Evolutionary conservation across 352 stramenopile genomes (phyloP).

Genomic region (Phytopythium kandeliae): DNA sequence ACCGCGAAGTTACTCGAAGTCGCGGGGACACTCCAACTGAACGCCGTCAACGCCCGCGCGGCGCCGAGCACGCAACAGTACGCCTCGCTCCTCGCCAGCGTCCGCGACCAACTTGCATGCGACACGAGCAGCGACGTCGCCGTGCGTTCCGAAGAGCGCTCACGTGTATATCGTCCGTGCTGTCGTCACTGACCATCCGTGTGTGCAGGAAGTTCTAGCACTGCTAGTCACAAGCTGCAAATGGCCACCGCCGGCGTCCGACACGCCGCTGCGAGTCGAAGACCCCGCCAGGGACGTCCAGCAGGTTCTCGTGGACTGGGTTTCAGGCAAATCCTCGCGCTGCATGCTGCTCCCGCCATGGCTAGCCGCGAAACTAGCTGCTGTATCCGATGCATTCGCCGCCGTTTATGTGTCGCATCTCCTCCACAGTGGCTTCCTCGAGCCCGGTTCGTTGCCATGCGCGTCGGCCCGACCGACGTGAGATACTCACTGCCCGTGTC

Average conservation of each 20-base stretch:
- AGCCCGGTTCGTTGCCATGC: conserved; percentile 22
- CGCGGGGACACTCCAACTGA: conserved; percentile 33
- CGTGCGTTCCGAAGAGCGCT: conserved; percentile 9
- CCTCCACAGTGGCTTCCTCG: conserved; percentile 26
- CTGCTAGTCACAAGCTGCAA: conserved; percentile 29
- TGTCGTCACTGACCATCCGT: neutral
- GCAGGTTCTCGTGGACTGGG: conserved; percentile 20
- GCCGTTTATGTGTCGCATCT: conserved; percentile 22
- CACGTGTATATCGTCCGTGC: neutral
- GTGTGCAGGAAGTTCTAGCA: conserved; percentile 25
- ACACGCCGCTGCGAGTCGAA: conserved; percentile 17
- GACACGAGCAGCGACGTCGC: conserved; percentile 16
- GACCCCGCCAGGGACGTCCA: conserved; percentile 21
- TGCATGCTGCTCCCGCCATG: conserved; percentile 29
- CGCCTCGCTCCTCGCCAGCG: conserved; percentile 17
- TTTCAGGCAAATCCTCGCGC: conserved; percentile 14
- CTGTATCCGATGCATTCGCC: conserved; percentile 14
- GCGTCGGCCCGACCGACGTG: neutral
- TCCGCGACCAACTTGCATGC: conserved; percentile 14
- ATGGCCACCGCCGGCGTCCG: conserved; percentile 14
- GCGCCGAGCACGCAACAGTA: conserved; percentile 17
- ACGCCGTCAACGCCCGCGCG: conserved; percentile 28
- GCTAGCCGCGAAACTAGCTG: conserved; percentile 20
- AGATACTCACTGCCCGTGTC: neutral
- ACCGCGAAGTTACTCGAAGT: conserved; percentile 29